Conservation (phyloP, 2,329 filamentous ascomycete species). For the Ramularia endophylla region DNA sequence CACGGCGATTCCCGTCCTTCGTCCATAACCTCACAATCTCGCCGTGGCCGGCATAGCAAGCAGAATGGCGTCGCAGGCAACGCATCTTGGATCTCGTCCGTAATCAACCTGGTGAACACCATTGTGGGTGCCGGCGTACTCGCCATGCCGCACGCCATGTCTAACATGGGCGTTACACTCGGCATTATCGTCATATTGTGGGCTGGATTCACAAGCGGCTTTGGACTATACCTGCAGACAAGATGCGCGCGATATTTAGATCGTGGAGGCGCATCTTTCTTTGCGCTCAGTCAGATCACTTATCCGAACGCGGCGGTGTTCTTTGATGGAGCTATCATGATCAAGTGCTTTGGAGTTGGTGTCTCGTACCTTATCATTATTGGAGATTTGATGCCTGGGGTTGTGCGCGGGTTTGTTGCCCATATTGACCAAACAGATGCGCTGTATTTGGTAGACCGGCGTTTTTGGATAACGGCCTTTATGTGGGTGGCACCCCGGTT, state of each 20-base stretch:
- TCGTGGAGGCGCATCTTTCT: constrained; percentile 82
- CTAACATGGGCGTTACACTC: constrained; percentile 87
- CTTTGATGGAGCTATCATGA: constrained; percentile 91
- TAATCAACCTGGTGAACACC: constrained; percentile 93
- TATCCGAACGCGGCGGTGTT: constrained; percentile 94
- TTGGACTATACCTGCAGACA: constrained; percentile 91
- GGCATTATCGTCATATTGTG: constrained; percentile 81
- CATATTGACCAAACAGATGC: constrained; percentile 48
- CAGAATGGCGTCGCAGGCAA: constrained; percentile 63
- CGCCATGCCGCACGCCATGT: constrained; percentile 91
- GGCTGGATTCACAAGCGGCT: constrained; percentile 82
- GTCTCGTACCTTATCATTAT: constrained; percentile 99
- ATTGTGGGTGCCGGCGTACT: constrained; percentile 93
- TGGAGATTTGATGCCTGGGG: constrained; percentile 94
- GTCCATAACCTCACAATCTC: constrained; percentile 40
- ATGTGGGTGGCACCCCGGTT: constrained; percentile 53
- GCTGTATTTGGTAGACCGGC: constrained; percentile 75
- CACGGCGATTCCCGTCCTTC: constrained; percentile 33
- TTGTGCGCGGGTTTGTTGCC: constrained; percentile 69
- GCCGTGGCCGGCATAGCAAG: constrained; percentile 59
- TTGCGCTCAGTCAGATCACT: constrained; percentile 92
- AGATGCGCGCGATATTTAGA: constrained; percentile 91
- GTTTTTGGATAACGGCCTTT: constrained; percentile 97
- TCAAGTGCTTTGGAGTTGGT: constrained; percentile 97
- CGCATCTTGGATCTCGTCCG: constrained; percentile 83